These are phyloP conservation scores for Thelephora ganbajun DNA, from an alignment of 768 basidiomycete species.

Conservation along the genomic window DNA sequence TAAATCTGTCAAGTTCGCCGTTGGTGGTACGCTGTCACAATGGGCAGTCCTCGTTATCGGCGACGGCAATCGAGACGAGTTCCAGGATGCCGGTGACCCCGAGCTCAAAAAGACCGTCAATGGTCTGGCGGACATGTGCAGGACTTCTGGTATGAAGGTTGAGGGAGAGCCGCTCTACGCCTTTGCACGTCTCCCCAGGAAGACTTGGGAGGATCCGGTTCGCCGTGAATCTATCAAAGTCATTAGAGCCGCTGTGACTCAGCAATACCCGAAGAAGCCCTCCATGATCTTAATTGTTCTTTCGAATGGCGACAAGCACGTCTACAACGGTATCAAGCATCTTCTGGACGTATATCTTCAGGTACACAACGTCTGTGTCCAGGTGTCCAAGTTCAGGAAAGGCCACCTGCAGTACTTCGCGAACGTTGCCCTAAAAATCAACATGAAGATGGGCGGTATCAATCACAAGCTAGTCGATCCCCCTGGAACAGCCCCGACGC, in stretches of 20 bases:
- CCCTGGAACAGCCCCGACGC: not conserved
- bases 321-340: constrained; percentile 39
- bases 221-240: constrained; percentile 32
- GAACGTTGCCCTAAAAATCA: constrained; percentile 41
- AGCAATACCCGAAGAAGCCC: constrained; percentile 24
- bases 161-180: constrained; percentile 23
- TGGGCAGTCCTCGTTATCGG: constrained; percentile 62
- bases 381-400: constrained; percentile 58
- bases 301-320: constrained; percentile 29
- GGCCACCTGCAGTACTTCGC: constrained; percentile 40
- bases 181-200: constrained; percentile 34
- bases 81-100: constrained; percentile 36
- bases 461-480: constrained; percentile 13
- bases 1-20: constrained; percentile 43
- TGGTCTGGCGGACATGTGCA: constrained; percentile 53
- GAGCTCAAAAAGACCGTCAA: constrained; percentile 28
- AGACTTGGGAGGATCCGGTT: constrained; percentile 35
- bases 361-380: constrained; percentile 57
- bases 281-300: constrained; percentile 31
- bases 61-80: constrained; percentile 53
- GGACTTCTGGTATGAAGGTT: constrained; percentile 45
- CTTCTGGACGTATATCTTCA: constrained; percentile 36
- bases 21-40: constrained; percentile 37
- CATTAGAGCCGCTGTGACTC: constrained; percentile 29
- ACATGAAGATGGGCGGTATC: constrained; percentile 41